A percentile compares a stretch with the other conserved stretches of the same genome.
Conservation (phyloP, 805 yeast genomes). For the Saccharomycopsis sp. region DNA sequence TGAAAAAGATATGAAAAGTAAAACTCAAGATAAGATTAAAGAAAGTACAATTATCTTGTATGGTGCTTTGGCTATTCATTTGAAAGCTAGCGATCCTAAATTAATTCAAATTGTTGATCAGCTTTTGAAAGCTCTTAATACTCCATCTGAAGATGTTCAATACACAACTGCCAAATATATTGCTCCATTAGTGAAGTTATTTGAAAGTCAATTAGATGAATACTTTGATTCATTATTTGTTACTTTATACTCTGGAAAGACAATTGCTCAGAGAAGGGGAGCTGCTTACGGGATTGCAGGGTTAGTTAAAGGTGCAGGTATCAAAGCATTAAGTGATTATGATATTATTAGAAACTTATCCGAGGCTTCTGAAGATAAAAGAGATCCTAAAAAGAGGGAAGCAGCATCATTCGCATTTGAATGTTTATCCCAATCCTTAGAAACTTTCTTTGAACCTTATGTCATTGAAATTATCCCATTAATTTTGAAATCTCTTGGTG, state of each 20-base stretch:
- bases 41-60: conserved; percentile 81
- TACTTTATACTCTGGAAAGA: conserved; percentile 47
- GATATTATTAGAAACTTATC: conserved; percentile 69
- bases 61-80: conserved; percentile 86
- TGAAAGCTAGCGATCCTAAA: conserved; percentile 59
- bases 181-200: conserved; percentile 67
- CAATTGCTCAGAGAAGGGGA: conserved; percentile 64
- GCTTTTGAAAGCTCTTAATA: conserved; percentile 65
- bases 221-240: conserved; percentile 55
- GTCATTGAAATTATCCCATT: conserved; percentile 83
- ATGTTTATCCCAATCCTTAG: conserved; percentile 70
- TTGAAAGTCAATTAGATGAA: conserved; percentile 41
- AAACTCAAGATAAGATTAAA: conserved; percentile 52
- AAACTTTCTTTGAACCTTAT: conserved; percentile 84
- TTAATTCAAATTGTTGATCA: conserved; percentile 56
- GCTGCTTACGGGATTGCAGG: conserved; percentile 97
- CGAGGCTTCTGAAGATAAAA: conserved; percentile 85
- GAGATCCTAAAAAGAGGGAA: conserved; percentile 66
- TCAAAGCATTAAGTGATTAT: conserved; percentile 63
- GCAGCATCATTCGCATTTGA: conserved; percentile 85
- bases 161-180: conserved; percentile 80
- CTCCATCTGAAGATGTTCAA: conserved; percentile 89
- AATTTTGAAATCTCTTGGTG: conserved; percentile 78
- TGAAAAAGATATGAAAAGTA: conserved; percentile 40
- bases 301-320: conserved; percentile 82